Conservation (phyloP, 441 rosid species). For the Bocquillonia castaneifolia region DNA sequence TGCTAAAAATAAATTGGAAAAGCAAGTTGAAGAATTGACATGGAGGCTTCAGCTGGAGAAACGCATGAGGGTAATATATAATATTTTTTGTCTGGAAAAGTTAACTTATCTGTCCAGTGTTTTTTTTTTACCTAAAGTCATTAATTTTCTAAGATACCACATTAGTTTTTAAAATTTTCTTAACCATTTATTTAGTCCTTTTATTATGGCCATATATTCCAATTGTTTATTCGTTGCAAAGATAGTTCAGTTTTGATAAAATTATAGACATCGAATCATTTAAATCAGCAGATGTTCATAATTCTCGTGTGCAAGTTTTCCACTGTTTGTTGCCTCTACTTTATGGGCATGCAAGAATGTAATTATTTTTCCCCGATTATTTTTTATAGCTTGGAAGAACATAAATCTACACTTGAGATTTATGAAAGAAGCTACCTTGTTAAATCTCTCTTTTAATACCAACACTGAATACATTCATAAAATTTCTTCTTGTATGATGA, state of each 20-base stretch:
- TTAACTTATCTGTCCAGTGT: not conserved
- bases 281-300: not conserved
- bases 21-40: slow-evolving; percentile 95
- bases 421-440: not conserved
- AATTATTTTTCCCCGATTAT: not conserved
- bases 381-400: not conserved
- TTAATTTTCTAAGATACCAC: not conserved
- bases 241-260: slow-evolving; percentile 1
- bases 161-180: slow-evolving; percentile 9
- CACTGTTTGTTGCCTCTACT: not conserved
- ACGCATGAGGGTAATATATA: slow-evolving; percentile 67
- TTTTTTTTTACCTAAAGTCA: not conserved
- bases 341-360: not conserved
- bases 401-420: not conserved
- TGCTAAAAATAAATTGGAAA: slow-evolving; percentile 92
- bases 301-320: not conserved
- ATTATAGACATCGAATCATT: not conserved
- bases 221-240: not conserved
- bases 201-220: not conserved
- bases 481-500: not conserved
- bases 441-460: not conserved
- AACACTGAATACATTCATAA: not conserved
- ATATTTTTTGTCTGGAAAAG: slow-evolving; percentile 15
- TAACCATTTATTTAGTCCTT: not conserved
- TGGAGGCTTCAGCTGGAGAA: slow-evolving; percentile 88